A percentile compares a stretch with the other conserved stretches of the same genome.
Evolutionary conservation across 495 filamentous ascomycete species (phyloP).

Genomic region (Evansstolkia leycettana): DNA sequence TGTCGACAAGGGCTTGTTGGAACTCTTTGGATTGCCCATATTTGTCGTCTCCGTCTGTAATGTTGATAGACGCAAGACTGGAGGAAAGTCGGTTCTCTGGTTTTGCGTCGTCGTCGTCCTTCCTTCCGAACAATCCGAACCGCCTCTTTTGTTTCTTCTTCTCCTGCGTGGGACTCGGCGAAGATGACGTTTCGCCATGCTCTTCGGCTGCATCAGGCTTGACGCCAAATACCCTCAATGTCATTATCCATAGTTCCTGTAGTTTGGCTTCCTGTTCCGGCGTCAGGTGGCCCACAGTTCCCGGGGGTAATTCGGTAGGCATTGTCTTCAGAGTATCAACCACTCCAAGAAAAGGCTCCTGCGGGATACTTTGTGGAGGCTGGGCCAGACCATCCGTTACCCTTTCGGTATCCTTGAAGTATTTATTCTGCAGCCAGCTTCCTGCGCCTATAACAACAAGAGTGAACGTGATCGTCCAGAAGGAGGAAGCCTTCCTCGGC

Average conservation of each 20-base stretch:
- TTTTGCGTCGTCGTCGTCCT: constrained; percentile 39
- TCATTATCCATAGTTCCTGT: constrained; percentile 69
- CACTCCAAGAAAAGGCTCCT: constrained; percentile 23
- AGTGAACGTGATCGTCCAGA: constrained; percentile 27
- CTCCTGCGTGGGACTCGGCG: constrained; percentile 24
- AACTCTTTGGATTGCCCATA: constrained; percentile 84
- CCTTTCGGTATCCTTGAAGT: constrained; percentile 8
- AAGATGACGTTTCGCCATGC: constrained; percentile 12
- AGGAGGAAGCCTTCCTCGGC: constrained; percentile 25
- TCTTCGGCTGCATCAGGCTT: constrained; percentile 18
- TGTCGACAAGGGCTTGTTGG: constrained; percentile 60
- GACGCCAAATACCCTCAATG: constrained; percentile 73
- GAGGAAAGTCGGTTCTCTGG: constrained; percentile 23
- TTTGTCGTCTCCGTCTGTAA: constrained; percentile 69
- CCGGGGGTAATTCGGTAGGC: constrained; percentile 42
- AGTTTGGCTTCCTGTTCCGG: constrained; percentile 80
- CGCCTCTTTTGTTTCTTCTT: constrained; percentile 59
- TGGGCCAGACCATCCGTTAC: constrained; percentile 1
- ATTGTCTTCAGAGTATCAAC: constrained; percentile 31
- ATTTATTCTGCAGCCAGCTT: constrained; percentile 24
- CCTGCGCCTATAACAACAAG: constrained; percentile 21
- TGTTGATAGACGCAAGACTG: constrained; percentile 16
- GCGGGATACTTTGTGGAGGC: constrained; percentile 2
- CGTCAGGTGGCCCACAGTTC: constrained; percentile 79
- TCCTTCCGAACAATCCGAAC: constrained; percentile 50